Evolutionary conservation across 2,329 filamentous ascomycete species (phyloP).

Genomic region (Pyrenophora seminiperda): DNA sequence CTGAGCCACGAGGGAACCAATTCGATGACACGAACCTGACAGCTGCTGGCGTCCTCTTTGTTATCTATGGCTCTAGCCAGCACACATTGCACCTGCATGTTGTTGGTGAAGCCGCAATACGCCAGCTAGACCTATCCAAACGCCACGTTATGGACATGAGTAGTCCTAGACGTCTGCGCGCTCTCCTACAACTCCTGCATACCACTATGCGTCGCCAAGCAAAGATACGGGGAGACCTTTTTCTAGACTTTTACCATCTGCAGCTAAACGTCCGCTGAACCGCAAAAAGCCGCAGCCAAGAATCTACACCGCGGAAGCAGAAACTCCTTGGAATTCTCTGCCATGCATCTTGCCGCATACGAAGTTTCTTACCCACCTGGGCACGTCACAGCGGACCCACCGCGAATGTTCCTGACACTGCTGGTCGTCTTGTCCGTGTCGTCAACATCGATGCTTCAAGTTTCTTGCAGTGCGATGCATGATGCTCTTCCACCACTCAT

Average conservation of each 20-base stretch:
- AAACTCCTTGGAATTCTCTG: conserved; percentile 21
- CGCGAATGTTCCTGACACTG: not conserved
- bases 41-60: conserved; percentile 3
- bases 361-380: conserved; percentile 16
- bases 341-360: conserved; percentile 16
- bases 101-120: conserved; percentile 8
- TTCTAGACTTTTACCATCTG: conserved; percentile 35
- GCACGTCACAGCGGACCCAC: conserved; percentile 20
- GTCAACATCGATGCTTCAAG: conserved; percentile 8
- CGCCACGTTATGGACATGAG: conserved; percentile 26
- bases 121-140: conserved; percentile 3
- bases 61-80: conserved; percentile 2
- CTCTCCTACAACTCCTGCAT: conserved; percentile 17
- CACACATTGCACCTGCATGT: conserved; percentile 10
- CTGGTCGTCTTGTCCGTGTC: conserved; percentile 1
- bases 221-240: conserved; percentile 26
- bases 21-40: not conserved
- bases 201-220: conserved; percentile 26
- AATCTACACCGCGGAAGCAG: conserved; percentile 18
- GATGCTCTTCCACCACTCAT: conserved; percentile 27
- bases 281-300: conserved; percentile 34
- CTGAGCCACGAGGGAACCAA: conserved; percentile 14
- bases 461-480: conserved; percentile 11
- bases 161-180: conserved; percentile 11
- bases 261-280: conserved; percentile 29